Evolutionary conservation across 192 early-diverging fungal genomes (phyloP).

Genomic region (Phycomyces blakesleeanus): DNA sequence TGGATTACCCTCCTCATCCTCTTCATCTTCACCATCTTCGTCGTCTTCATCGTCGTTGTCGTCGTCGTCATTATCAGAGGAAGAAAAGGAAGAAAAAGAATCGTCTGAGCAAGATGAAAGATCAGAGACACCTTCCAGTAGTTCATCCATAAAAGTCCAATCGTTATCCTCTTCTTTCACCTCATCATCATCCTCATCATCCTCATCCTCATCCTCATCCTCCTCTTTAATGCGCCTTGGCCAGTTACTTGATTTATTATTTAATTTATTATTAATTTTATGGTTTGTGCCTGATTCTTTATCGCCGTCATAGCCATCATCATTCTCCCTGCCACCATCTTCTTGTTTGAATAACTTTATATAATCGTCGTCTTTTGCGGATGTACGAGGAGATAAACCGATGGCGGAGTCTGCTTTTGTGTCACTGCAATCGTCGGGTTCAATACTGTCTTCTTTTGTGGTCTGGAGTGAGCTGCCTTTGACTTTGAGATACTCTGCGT

Average conservation of each 20-base stretch:
- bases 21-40: slow-evolving; percentile 5
- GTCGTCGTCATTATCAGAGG: slow-evolving; percentile 6
- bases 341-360: too few species aligned
- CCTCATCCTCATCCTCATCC: not conserved
- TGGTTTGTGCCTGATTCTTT: too few species aligned
- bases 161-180: slow-evolving; percentile 12
- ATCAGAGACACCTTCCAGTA: slow-evolving; percentile 25
- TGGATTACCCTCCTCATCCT: not conserved
- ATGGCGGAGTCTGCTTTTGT: slow-evolving; percentile 20
- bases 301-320: too few species aligned
- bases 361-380: slow-evolving; percentile 3
- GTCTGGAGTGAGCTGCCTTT: not conserved
- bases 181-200: not conserved
- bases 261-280: too few species aligned
- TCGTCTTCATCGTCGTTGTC: slow-evolving; percentile 7
- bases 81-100: too few species aligned
- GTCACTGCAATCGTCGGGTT: slow-evolving; percentile 7
- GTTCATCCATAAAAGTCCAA: slow-evolving; percentile 12
- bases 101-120: slow-evolving; percentile 21
- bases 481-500: slow-evolving; percentile 20
- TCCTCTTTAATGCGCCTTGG: slow-evolving; percentile 5
- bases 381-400: slow-evolving; percentile 8
- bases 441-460: not conserved
- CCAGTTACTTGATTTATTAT: too few species aligned
- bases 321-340: too few species aligned